Evolutionary conservation across 331 rosid species (phyloP), one percentile per base, ranked within the genome.

Genomic region (Phaseolus coccineus): DNA sequence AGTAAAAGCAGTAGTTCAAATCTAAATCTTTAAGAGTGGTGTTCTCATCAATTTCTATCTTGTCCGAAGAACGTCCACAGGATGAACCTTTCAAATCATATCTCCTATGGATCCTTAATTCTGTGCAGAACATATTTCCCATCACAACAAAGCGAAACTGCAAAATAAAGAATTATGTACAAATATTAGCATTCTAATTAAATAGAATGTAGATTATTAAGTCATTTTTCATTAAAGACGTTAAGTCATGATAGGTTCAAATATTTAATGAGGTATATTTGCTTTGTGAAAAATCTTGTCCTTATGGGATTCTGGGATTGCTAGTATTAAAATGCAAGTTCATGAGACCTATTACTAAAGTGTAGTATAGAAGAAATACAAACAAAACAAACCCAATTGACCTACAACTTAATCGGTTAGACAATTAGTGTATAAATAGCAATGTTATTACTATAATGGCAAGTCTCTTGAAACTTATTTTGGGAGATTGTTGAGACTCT

Each of bases 61-160:
- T 96, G 82, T 96, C 99, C 13, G 99, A 88, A 6, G 99, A 96
- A 55, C 99, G 99, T 61, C 99, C 99, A 7, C 91, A 90, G 50
- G 98, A 96, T 44, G 99, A 96, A 82, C 99, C 99, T 85, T 96
- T 96, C 85, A 96, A 87, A 82, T 96, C 99, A 78, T 84, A 96
- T 84, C 99, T 88, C 63, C 97, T 84, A 86, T 96, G 99, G 80
- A 96, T 96, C 88, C 99, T 90, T 79, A 96, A 81, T 86, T 96
- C 98, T 50, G 99, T 96, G 87, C 99, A 96, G 89, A 96, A 96
- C 99, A 96, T 96, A 89, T 96, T 96, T 83, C 99, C 99, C 99
- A 96, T 96, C 71, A 96, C 98, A 39, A 96, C 99, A 87, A 96
- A 96, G 51, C 99, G 96, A 84, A 96, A 96, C 99, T 96, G 96